A percentile compares a stretch with the other conserved stretches of the same genome.
phyloP scores from a whole-genome alignment of 495 filamentous ascomycete genomes.

The Astrothelium macrocarpum region DNA sequence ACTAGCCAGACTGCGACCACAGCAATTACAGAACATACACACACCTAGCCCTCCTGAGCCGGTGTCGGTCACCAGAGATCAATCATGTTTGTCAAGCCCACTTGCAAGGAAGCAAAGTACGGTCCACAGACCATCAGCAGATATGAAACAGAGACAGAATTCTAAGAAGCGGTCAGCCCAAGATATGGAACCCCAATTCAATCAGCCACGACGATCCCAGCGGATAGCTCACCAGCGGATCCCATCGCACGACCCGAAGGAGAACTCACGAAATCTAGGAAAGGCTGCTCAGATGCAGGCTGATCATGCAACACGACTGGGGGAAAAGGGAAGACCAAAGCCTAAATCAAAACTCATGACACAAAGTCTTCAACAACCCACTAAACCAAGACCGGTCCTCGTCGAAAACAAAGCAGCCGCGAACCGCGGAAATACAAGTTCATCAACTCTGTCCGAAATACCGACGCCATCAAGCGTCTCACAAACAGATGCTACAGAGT shows the following conservation, averaged over 20 bases:
- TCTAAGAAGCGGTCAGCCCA: neutral
- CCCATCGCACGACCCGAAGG: neutral
- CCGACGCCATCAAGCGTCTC: neutral
- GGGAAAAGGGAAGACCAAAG: neutral
- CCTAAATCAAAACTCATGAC: neutral
- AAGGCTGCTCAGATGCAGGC: neutral
- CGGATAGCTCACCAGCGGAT: neutral
- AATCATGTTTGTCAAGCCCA: neutral
- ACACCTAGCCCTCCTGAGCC: neutral
- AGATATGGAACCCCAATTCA: neutral
- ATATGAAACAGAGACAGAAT: neutral
- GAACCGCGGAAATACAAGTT: neutral
- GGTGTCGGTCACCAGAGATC: neutral
- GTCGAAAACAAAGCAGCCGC: neutral
- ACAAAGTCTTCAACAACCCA: neutral
- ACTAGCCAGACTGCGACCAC: neutral
- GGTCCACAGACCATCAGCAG: neutral
- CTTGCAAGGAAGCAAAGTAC: neutral
- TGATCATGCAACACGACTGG: neutral
- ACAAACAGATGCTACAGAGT: neutral
- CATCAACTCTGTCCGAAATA: neutral
- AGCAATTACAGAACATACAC: neutral
- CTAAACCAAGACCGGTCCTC: neutral
- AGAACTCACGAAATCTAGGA: neutral
- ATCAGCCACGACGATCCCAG: neutral